Evolutionary conservation across 257 asterid species (phyloP).

Genomic region (Primulina tabacum): DNA sequence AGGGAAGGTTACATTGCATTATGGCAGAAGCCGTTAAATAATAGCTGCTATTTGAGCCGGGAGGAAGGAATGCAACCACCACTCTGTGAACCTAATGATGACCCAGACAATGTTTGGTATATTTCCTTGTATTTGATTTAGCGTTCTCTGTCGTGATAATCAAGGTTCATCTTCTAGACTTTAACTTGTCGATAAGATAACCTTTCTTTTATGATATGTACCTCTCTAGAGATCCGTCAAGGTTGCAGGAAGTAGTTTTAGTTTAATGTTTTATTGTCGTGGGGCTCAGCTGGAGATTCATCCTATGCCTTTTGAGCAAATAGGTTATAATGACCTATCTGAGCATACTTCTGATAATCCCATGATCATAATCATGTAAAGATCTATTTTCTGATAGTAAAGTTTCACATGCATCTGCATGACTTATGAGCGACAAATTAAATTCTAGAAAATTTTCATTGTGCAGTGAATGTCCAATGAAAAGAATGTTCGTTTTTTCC

Average conservation of each 20-base stretch:
- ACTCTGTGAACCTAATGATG: slow-evolving; percentile 38
- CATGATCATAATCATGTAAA: neutral
- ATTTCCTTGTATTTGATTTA: neutral
- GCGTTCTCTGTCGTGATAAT: neutral
- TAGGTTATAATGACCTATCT: neutral
- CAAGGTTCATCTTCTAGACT: neutral
- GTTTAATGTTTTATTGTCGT: too few species aligned
- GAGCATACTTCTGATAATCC: neutral
- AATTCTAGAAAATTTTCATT: neutral
- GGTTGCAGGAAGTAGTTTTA: neutral
- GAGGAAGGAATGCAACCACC: slow-evolving; percentile 36
- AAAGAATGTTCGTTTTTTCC: too few species aligned
- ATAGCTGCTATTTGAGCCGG: slow-evolving; percentile 53
- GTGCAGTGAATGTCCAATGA: neutral
- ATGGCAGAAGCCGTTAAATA: slow-evolving; percentile 60
- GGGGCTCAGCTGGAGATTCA: too few species aligned
- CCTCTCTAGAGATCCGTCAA: neutral
- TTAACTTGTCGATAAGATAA: neutral
- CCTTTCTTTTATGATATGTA: too few species aligned
- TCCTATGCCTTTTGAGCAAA: neutral
- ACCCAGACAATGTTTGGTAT: slow-evolving; percentile 64
- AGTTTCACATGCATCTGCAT: neutral
- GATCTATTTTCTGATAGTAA: too few species aligned
- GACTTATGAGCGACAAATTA: neutral
- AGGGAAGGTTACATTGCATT: slow-evolving; percentile 44